Evolutionary conservation across 306 rosid species (phyloP), one percentile per base, ranked within the genome.

Genomic region (Sicyos edulis): DNA sequence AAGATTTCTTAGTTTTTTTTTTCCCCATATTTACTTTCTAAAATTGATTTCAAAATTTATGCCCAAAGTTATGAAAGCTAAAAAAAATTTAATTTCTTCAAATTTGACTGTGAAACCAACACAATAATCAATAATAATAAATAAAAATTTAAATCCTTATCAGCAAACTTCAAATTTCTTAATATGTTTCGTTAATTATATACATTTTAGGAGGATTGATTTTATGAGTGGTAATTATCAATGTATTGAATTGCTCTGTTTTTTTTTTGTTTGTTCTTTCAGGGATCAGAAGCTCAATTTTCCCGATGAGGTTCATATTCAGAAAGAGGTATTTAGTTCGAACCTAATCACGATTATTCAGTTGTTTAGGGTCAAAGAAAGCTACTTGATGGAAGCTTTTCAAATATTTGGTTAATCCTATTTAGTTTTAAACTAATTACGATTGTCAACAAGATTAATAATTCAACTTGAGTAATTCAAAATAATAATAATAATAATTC

Each of bases 241-340:
- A 20, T 42, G 54, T 15, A 26, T 58, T 15, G 15, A 16, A 13
- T 15, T 66, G 15, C 34, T 54, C 54, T 20, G 2, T 13, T 17
- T 51, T 3, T 40, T 63, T 57, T 17, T 82, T 42, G 66, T 77
- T 12, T 77, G 70, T 81, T 87, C 32, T 82, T 45, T 70, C 77
- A 88, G 99, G 97, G 98, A 93, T 75, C 92, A 90, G 76, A 85
- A 78, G 50, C 95, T 93, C 73, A 81, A 82, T 76, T 88, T 88
- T 75, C 97, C 96, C 0, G 88, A 86, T 76, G 87, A 84, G 22
- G 74, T 86, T 68, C 96, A 78, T 72, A 87, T 88, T 77, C 95
- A 87, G 74, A 81, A 86, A 73, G 96, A 93, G 95, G 98, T 90
- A 88, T 74, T 69, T 60, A 66, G 26, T 78, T 75, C 8, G 8